Evolutionary conservation across 73 alveolate genomes (phyloP).

Genomic region (Blepharisma japonicum): DNA sequence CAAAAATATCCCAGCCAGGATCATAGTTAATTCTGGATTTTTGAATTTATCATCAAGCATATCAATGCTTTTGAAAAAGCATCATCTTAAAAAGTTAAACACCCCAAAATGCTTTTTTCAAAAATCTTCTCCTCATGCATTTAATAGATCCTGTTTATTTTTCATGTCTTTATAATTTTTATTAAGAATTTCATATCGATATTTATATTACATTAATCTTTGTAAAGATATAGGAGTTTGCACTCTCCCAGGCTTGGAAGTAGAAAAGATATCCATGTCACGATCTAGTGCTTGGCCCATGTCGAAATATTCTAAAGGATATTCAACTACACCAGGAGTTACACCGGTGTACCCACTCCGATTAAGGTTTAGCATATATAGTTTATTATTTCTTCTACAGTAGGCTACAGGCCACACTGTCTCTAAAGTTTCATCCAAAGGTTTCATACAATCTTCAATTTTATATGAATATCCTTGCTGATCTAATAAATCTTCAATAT

Average conservation of each 20-base stretch:
- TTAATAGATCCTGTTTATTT: not conserved
- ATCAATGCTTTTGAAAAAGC: not conserved
- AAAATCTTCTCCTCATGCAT: not conserved
- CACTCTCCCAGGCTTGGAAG: too few species aligned
- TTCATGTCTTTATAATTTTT: too few species aligned
- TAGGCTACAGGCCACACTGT: constrained; percentile 23
- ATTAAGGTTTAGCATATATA: not conserved
- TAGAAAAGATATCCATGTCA: too few species aligned
- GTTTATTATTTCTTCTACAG: not conserved
- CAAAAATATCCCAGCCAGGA: not conserved
- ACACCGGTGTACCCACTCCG: not conserved
- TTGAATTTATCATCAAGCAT: not conserved
- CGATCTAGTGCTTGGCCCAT: too few species aligned
- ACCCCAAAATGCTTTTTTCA: not conserved
- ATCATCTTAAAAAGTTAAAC: not conserved
- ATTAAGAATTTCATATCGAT: too few species aligned
- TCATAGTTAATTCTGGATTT: not conserved
- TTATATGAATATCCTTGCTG: not conserved
- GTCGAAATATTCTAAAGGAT: constrained; percentile 10
- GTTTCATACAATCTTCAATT: not conserved
- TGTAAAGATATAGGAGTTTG: too few species aligned
- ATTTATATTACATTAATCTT: too few species aligned
- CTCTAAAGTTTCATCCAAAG: not conserved
- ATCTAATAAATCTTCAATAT: not conserved
- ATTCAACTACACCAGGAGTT: constrained; percentile 33